phyloP scores from a whole-genome alignment of 1,284 basidiomycete species.

The Fomitopsis pinicola region DNA sequence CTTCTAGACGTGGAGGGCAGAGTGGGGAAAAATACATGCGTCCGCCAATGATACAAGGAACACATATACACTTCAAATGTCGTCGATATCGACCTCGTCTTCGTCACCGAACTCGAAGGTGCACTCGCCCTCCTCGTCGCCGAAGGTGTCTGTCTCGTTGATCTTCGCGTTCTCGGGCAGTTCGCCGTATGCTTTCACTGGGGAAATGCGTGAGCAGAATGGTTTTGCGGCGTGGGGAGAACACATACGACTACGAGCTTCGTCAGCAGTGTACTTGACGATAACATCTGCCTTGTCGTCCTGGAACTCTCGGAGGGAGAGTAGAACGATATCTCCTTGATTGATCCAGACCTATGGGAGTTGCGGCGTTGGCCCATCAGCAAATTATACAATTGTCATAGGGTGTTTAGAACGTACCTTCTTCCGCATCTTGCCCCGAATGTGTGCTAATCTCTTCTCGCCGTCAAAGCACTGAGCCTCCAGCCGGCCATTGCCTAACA shows the following conservation, averaged over 20 bases:
- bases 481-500: slow-evolving; percentile 97
- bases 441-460: slow-evolving; percentile 96
- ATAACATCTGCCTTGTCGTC: slow-evolving; percentile 99
- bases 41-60: slow-evolving; percentile 19
- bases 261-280: slow-evolving; percentile 97
- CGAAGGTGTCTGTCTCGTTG: slow-evolving; percentile 94
- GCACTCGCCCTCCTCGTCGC: slow-evolving; percentile 86
- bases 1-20: slow-evolving; percentile 1
- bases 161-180: slow-evolving; percentile 98
- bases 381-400: neutral
- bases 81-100: slow-evolving; percentile 78
- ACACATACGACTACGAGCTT: slow-evolving; percentile 75
- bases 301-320: slow-evolving; percentile 98
- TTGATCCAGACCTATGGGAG: slow-evolving; percentile 93
- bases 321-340: slow-evolving; percentile 94
- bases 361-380: neutral
- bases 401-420: slow-evolving; percentile 58
- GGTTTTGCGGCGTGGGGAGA: neutral
- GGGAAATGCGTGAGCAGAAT: slow-evolving; percentile 3
- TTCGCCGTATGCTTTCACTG: slow-evolving; percentile 96
- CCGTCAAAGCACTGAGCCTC: slow-evolving; percentile 99
- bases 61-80: slow-evolving; percentile 47
- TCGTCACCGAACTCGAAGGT: slow-evolving; percentile 89
- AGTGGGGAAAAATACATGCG: neutral
- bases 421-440: slow-evolving; percentile 99